Base-by-base conservation (phyloP, 345 rosid genomes). In the Geranium rotundifolium region DNA sequence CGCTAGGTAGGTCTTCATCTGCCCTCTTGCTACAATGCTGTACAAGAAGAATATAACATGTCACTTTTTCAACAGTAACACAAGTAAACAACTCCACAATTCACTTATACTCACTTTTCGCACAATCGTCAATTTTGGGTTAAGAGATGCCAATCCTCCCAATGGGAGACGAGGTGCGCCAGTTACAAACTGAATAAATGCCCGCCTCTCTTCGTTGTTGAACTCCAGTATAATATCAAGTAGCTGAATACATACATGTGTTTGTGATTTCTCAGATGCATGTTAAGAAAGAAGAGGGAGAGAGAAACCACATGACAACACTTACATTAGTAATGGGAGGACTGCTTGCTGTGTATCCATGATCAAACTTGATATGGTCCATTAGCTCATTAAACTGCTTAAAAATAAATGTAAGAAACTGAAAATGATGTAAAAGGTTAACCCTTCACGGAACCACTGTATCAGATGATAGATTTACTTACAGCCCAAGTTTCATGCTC, bases 341-440 rank as follows among this genome's bases (percentile, higher is more conserved):
- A 76, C 98, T 92, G 81, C 98, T 89, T 19, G 91, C 86, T 20
- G 98, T 87, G 73, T 92, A 92, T 75, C 96, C 98, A 66, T 92
- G 98, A 80, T 92, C 98, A 49, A 89, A 89, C 81, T 92, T 92
- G 75, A 92, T 76, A 74, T 92, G 91, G 74, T 92, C 96, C 81
- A 82, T 66, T 34, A 89, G 85, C 69, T 89, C 93, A 63, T 80
- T 82, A 68, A 76, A 78, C 95, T 89, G 89, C 76, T 65, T 39
- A 29, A 55, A 58, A 63, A 63, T 12, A 65, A 54, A 9, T 56
- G 19, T 8, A 30, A 9, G 61, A 17, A 54, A 46, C 1, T 62
- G 49, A 17, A 54, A 15, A 3, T 63, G 18, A 27, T 59, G 63
- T 61, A 66, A 63, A 27, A 59, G 63, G 50, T 50, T 17, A 56